phyloP scores from a whole-genome alignment of 768 basidiomycete species.

The Phaffia tasmanica region DNA sequence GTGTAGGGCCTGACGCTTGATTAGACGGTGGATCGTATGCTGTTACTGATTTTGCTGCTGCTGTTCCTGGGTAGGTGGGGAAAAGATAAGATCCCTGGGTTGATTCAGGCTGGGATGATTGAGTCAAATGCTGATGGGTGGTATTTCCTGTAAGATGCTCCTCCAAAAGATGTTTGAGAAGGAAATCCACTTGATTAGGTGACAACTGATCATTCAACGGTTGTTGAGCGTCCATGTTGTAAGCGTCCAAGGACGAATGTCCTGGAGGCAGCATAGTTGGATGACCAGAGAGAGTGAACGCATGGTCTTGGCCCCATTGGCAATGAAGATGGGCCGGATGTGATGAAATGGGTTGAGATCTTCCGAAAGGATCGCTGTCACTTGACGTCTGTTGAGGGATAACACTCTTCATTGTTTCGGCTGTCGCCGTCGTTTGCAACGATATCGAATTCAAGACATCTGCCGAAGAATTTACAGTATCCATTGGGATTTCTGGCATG shows the following conservation, averaged over 20 bases:
- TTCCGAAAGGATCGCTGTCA: not conserved
- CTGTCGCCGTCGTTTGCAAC: not conserved
- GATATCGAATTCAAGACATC: not conserved
- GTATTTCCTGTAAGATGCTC: conserved; percentile 18
- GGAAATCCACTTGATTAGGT: conserved; percentile 12
- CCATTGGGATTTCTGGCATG: not conserved
- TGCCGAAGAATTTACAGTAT: not conserved
- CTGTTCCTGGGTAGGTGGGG: no score
- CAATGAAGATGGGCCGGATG: conserved; percentile 5
- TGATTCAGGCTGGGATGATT: no score
- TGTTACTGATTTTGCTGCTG: not conserved
- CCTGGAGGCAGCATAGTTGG: not conserved
- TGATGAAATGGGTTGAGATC: conserved; percentile 1
- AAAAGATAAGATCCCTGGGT: no score
- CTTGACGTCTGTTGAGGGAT: no score
- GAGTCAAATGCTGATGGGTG: not conserved
- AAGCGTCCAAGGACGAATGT: not conserved
- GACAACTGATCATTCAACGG: not conserved
- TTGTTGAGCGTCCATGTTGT: not conserved
- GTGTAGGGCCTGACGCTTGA: not conserved
- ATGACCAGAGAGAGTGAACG: conserved; percentile 7
- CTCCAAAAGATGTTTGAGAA: conserved; percentile 22
- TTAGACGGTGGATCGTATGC: not conserved
- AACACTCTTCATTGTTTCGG: not conserved
- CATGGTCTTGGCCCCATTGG: conserved; percentile 17